Evolutionary conservation across 768 basidiomycete genomes (phyloP).

Genomic region (Tulasnella sp.): DNA sequence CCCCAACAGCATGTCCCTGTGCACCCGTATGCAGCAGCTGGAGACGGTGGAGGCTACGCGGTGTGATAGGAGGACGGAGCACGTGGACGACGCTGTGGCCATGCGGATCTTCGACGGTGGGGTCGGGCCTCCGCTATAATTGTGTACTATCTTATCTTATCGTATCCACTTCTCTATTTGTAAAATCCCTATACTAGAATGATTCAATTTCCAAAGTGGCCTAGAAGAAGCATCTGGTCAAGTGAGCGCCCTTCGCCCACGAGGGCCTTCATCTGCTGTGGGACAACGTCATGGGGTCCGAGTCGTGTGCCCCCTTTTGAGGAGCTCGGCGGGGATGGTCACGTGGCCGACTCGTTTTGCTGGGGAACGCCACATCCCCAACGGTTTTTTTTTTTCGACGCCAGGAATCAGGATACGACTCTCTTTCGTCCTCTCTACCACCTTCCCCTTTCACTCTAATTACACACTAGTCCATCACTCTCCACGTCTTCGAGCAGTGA

Average conservation of each 20-base stretch:
- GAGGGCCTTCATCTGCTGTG: background rate
- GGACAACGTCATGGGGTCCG: background rate
- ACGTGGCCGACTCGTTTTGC: conserved; percentile 3
- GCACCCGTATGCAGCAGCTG: background rate
- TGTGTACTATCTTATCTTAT: conserved; percentile 1
- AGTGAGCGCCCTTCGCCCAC: background rate
- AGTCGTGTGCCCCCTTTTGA: background rate
- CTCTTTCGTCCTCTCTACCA: background rate
- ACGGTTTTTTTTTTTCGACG: conserved; percentile 3
- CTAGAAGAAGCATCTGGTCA: background rate
- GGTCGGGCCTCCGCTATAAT: background rate
- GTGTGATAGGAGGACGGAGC: background rate
- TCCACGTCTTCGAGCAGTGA: background rate
- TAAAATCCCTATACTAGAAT: background rate
- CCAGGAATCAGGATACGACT: background rate
- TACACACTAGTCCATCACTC: background rate
- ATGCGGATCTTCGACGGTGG: background rate
- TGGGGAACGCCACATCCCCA: conserved; percentile 9
- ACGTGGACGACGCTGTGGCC: background rate
- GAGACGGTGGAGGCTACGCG: background rate
- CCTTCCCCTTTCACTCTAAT: conserved; percentile 10
- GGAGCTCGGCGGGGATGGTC: background rate
- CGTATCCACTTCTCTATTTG: background rate
- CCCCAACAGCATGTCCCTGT: background rate
- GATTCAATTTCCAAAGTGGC: background rate